A percentile compares a stretch with the other conserved stretches of the same genome.
These are phyloP conservation scores for Solanum clarkiae DNA, from an alignment of 257 asterid genomes.

Conservation along the genomic window DNA sequence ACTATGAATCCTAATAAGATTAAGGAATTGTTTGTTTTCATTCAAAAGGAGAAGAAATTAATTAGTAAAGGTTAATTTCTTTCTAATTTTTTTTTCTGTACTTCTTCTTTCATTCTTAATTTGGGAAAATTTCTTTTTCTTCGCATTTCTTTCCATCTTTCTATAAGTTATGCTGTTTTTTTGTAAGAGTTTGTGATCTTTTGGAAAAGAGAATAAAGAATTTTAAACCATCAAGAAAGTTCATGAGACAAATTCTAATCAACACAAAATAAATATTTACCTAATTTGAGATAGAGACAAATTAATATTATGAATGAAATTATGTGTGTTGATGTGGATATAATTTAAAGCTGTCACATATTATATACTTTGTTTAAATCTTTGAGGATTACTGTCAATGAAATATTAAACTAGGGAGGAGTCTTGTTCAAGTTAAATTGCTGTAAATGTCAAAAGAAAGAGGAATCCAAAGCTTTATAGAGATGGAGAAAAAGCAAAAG, in stretches of 20 bases:
- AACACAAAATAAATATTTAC: neutral
- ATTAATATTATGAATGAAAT: neutral
- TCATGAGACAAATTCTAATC: neutral
- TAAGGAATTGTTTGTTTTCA: neutral
- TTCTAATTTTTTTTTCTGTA: neutral
- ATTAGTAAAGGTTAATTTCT: neutral
- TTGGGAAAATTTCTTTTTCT: neutral
- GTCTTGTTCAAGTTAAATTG: constrained; percentile 7
- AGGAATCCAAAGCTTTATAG: neutral
- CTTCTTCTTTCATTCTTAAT: neutral
- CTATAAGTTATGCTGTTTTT: neutral
- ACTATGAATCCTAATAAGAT: neutral
- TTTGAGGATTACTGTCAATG: neutral
- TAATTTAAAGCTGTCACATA: neutral
- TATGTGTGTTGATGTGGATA: neutral
- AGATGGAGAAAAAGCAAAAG: neutral
- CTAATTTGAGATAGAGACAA: neutral
- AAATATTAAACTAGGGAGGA: neutral
- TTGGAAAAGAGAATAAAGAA: neutral
- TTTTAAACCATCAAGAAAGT: neutral
- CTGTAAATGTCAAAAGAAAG: neutral
- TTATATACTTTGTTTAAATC: neutral
- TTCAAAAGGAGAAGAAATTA: neutral
- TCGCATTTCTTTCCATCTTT: neutral
- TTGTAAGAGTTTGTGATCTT: neutral